phyloP scores from a whole-genome alignment of 1,139 yeast genomes.

The Candida gigantensis region DNA sequence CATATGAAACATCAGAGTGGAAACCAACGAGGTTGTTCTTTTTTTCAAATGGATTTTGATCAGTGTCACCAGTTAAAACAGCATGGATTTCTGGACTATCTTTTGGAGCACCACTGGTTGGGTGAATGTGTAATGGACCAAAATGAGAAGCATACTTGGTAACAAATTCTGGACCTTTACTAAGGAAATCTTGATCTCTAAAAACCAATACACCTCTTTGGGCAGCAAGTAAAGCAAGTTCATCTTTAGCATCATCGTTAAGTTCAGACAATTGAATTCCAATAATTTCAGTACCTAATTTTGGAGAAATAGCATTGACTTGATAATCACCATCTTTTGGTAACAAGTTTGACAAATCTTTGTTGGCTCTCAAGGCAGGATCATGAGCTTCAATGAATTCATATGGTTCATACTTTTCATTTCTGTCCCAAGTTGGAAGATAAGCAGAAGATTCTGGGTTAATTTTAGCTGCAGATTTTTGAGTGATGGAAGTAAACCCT shows the following conservation, averaged over 20 bases:
- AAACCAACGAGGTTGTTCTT: slow-evolving; percentile 43
- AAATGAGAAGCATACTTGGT: slow-evolving; percentile 60
- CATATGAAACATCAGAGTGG: slow-evolving; percentile 75
- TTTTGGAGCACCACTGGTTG: slow-evolving; percentile 70
- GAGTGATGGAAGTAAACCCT: slow-evolving; percentile 26
- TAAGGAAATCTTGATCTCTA: slow-evolving; percentile 64
- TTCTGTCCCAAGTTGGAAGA: slow-evolving; percentile 53
- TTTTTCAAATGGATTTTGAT: slow-evolving; percentile 33
- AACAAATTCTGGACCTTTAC: slow-evolving; percentile 54
- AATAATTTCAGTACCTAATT: slow-evolving; percentile 61
- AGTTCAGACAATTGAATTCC: slow-evolving; percentile 62
- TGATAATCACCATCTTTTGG: slow-evolving; percentile 33
- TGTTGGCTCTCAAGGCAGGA: slow-evolving; percentile 59
- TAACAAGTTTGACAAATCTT: slow-evolving; percentile 52
- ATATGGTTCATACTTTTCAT: slow-evolving; percentile 45
- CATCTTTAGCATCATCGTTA: slow-evolving; percentile 56
- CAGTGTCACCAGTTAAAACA: slow-evolving; percentile 50
- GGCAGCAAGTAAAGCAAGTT: slow-evolving; percentile 63
- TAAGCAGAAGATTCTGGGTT: slow-evolving; percentile 34
- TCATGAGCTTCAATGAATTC: slow-evolving; percentile 52
- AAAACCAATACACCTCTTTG: slow-evolving; percentile 70
- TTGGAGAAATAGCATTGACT: slow-evolving; percentile 54
- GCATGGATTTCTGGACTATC: slow-evolving; percentile 61
- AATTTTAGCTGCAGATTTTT: slow-evolving; percentile 13
- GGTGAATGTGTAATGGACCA: slow-evolving; percentile 73